Evolutionary conservation across 768 basidiomycete species (phyloP).

Genomic region (Amanita muscaria): DNA sequence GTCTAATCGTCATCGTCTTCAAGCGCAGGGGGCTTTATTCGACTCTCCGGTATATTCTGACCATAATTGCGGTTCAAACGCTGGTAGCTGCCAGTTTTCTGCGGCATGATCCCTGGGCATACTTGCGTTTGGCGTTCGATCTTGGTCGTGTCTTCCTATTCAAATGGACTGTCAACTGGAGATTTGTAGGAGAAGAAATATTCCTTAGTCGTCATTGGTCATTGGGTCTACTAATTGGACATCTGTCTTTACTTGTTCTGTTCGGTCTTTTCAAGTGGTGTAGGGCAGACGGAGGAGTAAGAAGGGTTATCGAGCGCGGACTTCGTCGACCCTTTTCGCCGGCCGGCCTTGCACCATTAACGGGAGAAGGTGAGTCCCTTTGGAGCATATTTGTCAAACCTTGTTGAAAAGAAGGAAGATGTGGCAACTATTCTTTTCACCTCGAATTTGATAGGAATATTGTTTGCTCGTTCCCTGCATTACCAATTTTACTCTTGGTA

Average conservation of each 20-base stretch:
- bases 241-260: slow-evolving; percentile 45
- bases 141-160: slow-evolving; percentile 84
- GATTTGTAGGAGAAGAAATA: slow-evolving; percentile 66
- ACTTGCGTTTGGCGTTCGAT: slow-evolving; percentile 76
- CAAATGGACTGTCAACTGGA: slow-evolving; percentile 99
- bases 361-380: slow-evolving; percentile 66
- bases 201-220: slow-evolving; percentile 67
- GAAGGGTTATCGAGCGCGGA: slow-evolving; percentile 44
- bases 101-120: slow-evolving; percentile 46
- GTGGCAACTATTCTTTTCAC: slow-evolving; percentile 79
- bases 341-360: slow-evolving; percentile 36
- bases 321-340: slow-evolving; percentile 42
- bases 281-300: slow-evolving; percentile 57
- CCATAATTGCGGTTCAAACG: slow-evolving; percentile 42
- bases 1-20: slow-evolving; percentile 74
- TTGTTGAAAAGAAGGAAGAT: slow-evolving; percentile 35
- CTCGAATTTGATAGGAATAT: slow-evolving; percentile 84
- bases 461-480: slow-evolving; percentile 90
- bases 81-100: slow-evolving; percentile 69
- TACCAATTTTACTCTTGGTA: slow-evolving; percentile 99
- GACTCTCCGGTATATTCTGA: slow-evolving; percentile 42
- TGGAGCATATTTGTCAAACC: slow-evolving; percentile 11
- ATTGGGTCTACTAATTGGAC: slow-evolving; percentile 52
- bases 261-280: slow-evolving; percentile 81
- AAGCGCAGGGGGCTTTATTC: slow-evolving; percentile 54